Evolutionary conservation across 345 rosid genomes (phyloP), one percentile per base, ranked within the genome.

Genomic region (Eucalyptus viminalis): DNA sequence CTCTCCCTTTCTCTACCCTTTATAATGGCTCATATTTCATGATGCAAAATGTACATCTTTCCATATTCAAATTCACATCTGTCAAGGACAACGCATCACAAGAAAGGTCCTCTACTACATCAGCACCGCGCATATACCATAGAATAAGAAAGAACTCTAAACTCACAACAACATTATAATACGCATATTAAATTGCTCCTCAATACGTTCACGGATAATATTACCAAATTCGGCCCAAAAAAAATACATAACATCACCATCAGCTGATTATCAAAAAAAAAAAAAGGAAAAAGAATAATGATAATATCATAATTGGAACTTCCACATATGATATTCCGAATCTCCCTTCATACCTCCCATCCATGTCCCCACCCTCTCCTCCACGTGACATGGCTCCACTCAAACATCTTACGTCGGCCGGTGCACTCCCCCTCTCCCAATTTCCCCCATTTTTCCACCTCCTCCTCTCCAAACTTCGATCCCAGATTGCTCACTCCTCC

Each of bases 101-200:
- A 1, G 62, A 60, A 69, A 31, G 10, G 76, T 67, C 15, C 6
- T 15, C 21, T 7, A 15, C 17, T 8, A 16, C 80, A 67, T 31
- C 3, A 7, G 0, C 6, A 8, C 6, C 0, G 6, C 0, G 3
- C 12, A 31, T 9, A 19, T 17, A 40, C 14, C 6, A 34, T 72
- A 34, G 2, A 34, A 34, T 72, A 10, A 10, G 6, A 72, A 72
- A 37, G 2, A 37, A 10, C 25, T 5, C 25, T 5, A 10, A 72
- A 72, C 21, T 17, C 24, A 31, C 25, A 25, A 24, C 25, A 37
- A 37, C 11, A 1, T 37, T 19, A 76, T 21, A 22, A 11, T 3
- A 37, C 21, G 14, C 6, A 10, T 40, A 1, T 10, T 17, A 5
- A 9, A 15, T 34, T 34, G 13, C 14, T 34, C 7, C 9, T 53